Base-by-base conservation (phyloP, 2,329 filamentous ascomycete genomes). In the Xylariomycetidae sp. region DNA sequence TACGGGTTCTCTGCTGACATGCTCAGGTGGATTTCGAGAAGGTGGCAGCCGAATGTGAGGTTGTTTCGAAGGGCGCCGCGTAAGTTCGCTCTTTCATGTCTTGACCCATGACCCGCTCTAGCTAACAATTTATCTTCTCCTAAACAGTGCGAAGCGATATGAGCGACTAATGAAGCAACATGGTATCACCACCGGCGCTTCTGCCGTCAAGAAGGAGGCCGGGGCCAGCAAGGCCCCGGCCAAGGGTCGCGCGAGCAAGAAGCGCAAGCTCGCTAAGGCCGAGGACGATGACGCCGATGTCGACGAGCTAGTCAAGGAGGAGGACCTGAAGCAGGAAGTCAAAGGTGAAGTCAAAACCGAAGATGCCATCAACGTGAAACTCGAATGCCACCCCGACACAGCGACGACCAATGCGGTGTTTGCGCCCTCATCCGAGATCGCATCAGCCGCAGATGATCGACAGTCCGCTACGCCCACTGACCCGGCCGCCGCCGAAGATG, bases 31-130 rank as follows among this genome's bases (percentile, higher is more conserved):
- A 85, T 49, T 85, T 83, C 44, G 60, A 57, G 5, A 65, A 68
- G 30, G 82, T 86, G n/a, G 76, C 77, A 9, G 60, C 66, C 12
- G 79, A 84, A 47, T 74, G 78, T 25, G 60, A 56, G 15, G 81
- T 85, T 23, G 67, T 79, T 20, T 67, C 61, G 56, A 82, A 82
- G 58, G 79, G 72, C 10, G 82, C 82, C 15, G 81, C 80, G 82
- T 85, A 70, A 68, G 80, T 72, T 28, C 4, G 9, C 4, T 13
- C 10, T 19, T 23, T 19, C 13, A n/a, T n/a, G n/a, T n/a, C n/a
- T n/a, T n/a, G n/a, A 7, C 30, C 23, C 10, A 5, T 23, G 5
- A 29, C 17, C 18, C 14, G 4, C 31, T 30, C 19, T 15, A 25
- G 17, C 29, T 31, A 14, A 23, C 2, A 36, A 32, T n/a, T 24